Percentiles rank a stretch among this genome's conserved stretches.
Conservation (phyloP, 192 early-diverging fungal genomes). For the Coemansia javaensis region DNA sequence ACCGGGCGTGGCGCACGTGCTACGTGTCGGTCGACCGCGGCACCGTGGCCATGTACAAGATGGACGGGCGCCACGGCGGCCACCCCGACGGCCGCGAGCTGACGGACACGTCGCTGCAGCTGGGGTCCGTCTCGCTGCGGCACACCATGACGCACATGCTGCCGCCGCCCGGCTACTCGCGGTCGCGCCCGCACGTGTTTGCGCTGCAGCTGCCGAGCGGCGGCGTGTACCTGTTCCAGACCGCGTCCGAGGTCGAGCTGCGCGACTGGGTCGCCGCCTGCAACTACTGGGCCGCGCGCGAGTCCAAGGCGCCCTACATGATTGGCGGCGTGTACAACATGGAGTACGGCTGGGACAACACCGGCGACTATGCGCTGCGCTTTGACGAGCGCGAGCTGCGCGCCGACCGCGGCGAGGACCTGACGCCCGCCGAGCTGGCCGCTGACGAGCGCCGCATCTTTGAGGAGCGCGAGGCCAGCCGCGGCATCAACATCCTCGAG, state of each 20-base stretch:
- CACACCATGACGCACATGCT: constrained; percentile 82
- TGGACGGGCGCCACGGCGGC: constrained; percentile 54
- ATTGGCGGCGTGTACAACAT: constrained; percentile 81
- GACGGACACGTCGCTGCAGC: constrained; percentile 52
- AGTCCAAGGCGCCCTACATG: constrained; percentile 82
- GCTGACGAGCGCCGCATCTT: constrained; percentile 35
- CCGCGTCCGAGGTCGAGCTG: constrained; percentile 60
- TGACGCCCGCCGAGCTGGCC: constrained; percentile 21
- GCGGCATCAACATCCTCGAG: constrained; percentile 36
- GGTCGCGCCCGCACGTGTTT: constrained; percentile 74
- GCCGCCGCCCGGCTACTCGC: constrained; percentile 80
- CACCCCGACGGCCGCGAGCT: constrained; percentile 47
- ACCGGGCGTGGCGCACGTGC: constrained; percentile 83
- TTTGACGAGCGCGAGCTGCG: constrained; percentile 47
- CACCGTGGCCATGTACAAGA: constrained; percentile 77
- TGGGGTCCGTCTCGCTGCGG: constrained; percentile 58
- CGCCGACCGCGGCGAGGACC: constrained; percentile 29
- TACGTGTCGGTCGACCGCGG: constrained; percentile 69
- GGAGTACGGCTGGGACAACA: constrained; percentile 90
- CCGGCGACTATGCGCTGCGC: constrained; percentile 42
- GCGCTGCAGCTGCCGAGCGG: constrained; percentile 76
- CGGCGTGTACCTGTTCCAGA: constrained; percentile 89
- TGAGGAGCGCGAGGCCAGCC: constrained; percentile 43
- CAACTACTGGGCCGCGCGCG: constrained; percentile 93
- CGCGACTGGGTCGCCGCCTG: constrained; percentile 82